phyloP scores from a whole-genome alignment of 345 rosid genomes.

The Tarenaya hassleriana region DNA sequence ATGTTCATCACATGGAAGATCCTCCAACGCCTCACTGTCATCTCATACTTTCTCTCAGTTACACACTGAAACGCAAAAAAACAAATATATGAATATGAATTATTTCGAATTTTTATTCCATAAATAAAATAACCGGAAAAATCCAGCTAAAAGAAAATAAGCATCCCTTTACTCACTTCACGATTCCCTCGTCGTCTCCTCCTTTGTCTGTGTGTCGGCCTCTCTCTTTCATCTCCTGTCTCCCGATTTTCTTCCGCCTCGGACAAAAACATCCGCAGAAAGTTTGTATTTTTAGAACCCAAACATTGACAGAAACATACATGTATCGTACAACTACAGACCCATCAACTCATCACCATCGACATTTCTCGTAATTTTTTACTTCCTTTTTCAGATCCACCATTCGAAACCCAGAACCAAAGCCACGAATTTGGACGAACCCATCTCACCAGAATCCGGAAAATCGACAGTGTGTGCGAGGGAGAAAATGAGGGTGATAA shows the following conservation, averaged over 20 bases:
- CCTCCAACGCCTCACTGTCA: constrained; percentile 26
- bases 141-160: constrained; percentile 34
- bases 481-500: constrained; percentile 54
- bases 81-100: neutral
- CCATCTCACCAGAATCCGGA: constrained; percentile 15
- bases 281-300: constrained; percentile 24
- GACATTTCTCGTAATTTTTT: constrained; percentile 18
- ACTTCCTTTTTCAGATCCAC: constrained; percentile 39
- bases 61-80: constrained; percentile 7
- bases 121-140: neutral
- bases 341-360: constrained; percentile 19
- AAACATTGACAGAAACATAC: constrained; percentile 25
- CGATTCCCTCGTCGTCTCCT: constrained; percentile 40
- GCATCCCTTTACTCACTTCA: constrained; percentile 42
- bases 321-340: constrained; percentile 27
- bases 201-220: constrained; percentile 11
- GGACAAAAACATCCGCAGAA: constrained; percentile 16
- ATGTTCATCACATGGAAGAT: constrained; percentile 27
- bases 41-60: constrained; percentile 20
- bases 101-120: neutral
- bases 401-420: constrained; percentile 1
- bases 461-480: neutral
- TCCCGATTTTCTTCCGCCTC: no score
- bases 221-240: constrained; percentile 2
- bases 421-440: neutral